These are phyloP conservation scores for Metarhizium anisopliae DNA, from an alignment of 2,329 filamentous ascomycete genomes.

Conservation along the genomic window DNA sequence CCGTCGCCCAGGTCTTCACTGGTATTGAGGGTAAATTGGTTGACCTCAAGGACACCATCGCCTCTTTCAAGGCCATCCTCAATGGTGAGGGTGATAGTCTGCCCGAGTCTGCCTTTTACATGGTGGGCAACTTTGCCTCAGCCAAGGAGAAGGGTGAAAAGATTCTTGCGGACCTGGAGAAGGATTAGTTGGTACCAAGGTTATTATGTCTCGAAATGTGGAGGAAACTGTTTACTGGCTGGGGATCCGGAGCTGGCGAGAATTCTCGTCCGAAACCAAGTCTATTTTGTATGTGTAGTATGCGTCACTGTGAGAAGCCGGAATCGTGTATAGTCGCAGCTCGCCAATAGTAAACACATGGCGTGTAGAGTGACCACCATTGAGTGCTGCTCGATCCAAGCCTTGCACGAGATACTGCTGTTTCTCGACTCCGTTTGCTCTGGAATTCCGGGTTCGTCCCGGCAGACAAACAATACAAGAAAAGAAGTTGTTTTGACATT, in stretches of 20 bases:
- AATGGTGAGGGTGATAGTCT: constrained; percentile 91
- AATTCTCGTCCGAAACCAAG: constrained; percentile 35
- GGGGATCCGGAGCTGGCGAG: constrained; percentile 36
- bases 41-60: constrained; percentile 96
- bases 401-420: too few species aligned
- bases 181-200: constrained; percentile 34
- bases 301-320: too few species aligned
- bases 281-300: constrained; percentile 38
- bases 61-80: constrained; percentile 95
- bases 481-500: too few species aligned
- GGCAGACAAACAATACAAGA: too few species aligned
- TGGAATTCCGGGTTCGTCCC: too few species aligned
- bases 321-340: too few species aligned
- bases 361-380: too few species aligned
- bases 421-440: too few species aligned
- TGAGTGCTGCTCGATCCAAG: too few species aligned
- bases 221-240: constrained; percentile 47
- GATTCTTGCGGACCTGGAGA: constrained; percentile 93
- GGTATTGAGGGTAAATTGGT: constrained; percentile 94
- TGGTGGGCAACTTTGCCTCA: constrained; percentile 93
- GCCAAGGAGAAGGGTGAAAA: constrained; percentile 97
- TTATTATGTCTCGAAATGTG: constrained; percentile 26
- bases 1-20: constrained; percentile 75
- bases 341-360: too few species aligned
- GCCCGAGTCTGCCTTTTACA: constrained; percentile 92